Percentiles rank a stretch among this genome's conserved stretches.
These are phyloP conservation scores for Dothiorella sarmentorum DNA, from an alignment of 2,329 filamentous ascomycete genomes.

Conservation along the genomic window DNA sequence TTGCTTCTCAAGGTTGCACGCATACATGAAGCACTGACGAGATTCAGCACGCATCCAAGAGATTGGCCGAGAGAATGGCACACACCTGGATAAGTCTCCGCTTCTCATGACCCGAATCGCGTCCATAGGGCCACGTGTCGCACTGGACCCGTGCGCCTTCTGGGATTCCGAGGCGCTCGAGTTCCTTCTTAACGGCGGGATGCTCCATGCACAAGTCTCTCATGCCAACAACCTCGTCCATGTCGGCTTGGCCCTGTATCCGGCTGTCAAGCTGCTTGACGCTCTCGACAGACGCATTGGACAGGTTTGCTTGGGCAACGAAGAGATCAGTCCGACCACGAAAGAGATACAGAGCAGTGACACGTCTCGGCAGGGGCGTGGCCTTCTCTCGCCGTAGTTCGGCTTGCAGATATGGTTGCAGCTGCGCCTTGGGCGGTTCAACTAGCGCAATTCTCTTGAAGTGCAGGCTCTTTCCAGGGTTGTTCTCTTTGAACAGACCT, in stretches of 20 bases:
- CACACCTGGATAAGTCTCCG: background rate
- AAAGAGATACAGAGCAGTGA: conserved; percentile 41
- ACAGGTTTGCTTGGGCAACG: conserved; percentile 31
- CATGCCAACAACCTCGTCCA: conserved; percentile 49
- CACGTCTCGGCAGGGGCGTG: conserved; percentile 31
- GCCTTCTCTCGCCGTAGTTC: conserved; percentile 35
- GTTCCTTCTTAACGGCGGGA: conserved; percentile 1
- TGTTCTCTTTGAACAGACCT: background rate
- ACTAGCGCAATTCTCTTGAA: conserved; percentile 41
- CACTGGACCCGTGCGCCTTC: background rate
- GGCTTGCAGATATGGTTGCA: conserved; percentile 45
- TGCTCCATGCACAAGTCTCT: conserved; percentile 6
- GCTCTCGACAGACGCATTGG: conserved; percentile 21
- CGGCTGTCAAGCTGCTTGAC: conserved; percentile 42
- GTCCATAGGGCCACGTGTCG: background rate
- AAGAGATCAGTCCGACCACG: conserved; percentile 34
- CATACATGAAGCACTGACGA: conserved; percentile 39
- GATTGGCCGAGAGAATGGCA: too few relatives aligned
- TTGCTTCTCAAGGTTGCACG: conserved; percentile 37
- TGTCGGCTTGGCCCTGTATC: conserved; percentile 47
- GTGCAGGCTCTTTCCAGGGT: background rate
- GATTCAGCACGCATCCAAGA: background rate
- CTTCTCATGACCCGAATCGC: background rate
- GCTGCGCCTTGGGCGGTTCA: conserved; percentile 50
- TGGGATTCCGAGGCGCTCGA: background rate